Percentiles rank a stretch among this genome's conserved stretches.
Conservation (phyloP, 2,329 filamentous ascomycete species). For the Colletotrichum orchidophilum region DNA sequence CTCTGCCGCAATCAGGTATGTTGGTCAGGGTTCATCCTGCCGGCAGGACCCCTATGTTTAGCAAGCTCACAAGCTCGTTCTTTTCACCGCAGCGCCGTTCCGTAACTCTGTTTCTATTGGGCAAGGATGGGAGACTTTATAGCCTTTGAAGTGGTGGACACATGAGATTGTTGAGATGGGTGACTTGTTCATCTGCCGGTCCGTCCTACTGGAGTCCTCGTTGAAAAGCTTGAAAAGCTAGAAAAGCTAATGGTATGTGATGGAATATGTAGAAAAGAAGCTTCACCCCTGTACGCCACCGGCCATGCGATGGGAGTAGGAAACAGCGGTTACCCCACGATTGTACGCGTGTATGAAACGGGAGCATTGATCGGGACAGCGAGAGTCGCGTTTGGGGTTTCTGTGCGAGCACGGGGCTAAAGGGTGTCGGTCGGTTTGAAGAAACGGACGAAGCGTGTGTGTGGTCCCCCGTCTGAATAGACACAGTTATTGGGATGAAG, state of each 20-base stretch:
- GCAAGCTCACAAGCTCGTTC: not conserved
- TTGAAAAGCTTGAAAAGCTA: not conserved
- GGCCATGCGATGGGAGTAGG: not conserved
- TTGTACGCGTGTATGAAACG: conserved; percentile 23
- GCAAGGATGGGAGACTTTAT: not conserved
- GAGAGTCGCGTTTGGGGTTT: conserved; percentile 30
- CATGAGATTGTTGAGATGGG: not conserved
- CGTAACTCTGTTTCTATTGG: not conserved
- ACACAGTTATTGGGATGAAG: not conserved
- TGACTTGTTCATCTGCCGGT: not conserved
- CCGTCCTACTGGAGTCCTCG: not conserved
- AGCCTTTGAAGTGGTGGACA: not conserved
- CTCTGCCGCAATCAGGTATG: not conserved
- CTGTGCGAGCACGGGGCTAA: conserved; percentile 12
- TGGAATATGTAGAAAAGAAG: not conserved
- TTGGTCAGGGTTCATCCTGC: conserved; percentile 15
- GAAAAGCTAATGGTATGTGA: not conserved
- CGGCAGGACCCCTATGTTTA: conserved; percentile 11
- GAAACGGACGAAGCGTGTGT: not conserved
- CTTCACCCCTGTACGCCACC: conserved; percentile 12
- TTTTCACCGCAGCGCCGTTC: not conserved
- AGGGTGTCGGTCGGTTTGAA: not conserved
- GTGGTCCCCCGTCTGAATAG: not conserved
- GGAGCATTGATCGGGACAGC: conserved; percentile 30
- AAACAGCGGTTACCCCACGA: conserved; percentile 9